A percentile compares a stretch with the other conserved stretches of the same genome.
These are phyloP conservation scores for Yarrowia sp. DNA, from an alignment of 805 yeast genomes.

Conservation along the genomic window DNA sequence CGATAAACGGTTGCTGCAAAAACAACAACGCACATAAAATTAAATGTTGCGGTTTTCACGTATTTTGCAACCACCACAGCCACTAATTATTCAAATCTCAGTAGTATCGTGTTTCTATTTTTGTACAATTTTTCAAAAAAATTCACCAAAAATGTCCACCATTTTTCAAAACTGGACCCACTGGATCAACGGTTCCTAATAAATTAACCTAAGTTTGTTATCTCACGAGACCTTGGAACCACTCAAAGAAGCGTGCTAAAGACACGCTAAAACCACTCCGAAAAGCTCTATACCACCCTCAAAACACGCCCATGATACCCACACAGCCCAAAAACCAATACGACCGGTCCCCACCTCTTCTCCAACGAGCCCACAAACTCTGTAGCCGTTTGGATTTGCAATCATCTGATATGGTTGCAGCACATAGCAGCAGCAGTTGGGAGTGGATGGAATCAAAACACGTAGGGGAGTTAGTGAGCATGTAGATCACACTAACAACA, in stretches of 20 bases:
- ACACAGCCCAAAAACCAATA: not conserved
- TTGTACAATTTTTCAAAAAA: too few species aligned
- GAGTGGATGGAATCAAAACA: not conserved
- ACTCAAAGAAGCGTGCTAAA: not conserved
- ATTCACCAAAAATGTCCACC: too few species aligned
- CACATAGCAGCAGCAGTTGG: not conserved
- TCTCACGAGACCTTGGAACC: not conserved
- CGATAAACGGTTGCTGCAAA: too few species aligned
- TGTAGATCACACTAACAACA: not conserved
- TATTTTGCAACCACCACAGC: too few species aligned
- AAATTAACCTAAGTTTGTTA: not conserved
- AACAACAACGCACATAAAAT: too few species aligned
- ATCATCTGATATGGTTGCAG: constrained; percentile 19
- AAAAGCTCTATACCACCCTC: not conserved
- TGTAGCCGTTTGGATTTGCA: not conserved
- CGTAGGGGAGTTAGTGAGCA: not conserved
- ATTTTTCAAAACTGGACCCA: not conserved
- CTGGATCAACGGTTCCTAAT: constrained; percentile 6
- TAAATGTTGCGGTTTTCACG: too few species aligned
- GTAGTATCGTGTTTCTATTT: too few species aligned
- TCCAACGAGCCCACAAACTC: not conserved
- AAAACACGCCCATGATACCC: not conserved
- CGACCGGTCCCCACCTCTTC: not conserved
- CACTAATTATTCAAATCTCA: too few species aligned
- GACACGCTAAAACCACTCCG: not conserved